Base-by-base conservation (phyloP, 208 protist genomes). In the Leishmania gerbilli region DNA sequence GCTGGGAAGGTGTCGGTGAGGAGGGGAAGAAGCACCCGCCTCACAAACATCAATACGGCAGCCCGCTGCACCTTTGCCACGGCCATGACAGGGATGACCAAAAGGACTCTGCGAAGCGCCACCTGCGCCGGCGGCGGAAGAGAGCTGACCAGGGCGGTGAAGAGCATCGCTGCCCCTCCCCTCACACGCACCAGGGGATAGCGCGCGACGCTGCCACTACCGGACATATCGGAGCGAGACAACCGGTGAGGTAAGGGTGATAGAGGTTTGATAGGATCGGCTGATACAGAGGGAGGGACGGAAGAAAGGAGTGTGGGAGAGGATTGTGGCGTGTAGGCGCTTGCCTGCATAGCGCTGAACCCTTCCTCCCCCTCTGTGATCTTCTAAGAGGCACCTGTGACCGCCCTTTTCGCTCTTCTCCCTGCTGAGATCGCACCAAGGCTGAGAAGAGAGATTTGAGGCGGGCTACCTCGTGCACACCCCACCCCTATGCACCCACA, bases 91-190 rank as follows among this genome's bases (percentile, higher is more conserved):
- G 81, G 42, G 9, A 81, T 51, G 31, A 78, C 21, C 49, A 47
- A 51, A 7, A 85, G 77, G 19, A 79, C 60, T 31, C 31, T 65
- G 21, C 74, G 64, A 13, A 86, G 77, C 15, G 64, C 19, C 3
- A 56, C 13, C 56, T 86, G 82, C 2, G 78, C 82, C 3, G 64
- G 31, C 31, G 51, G 42, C 4, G 82, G 77, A 6, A 86, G 72
- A 45, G 77, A 79, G 72, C 80, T 64, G 51, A 77, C 74, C 42
- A 86, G 82, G n/a, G 78, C 77, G 0, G 82, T 55, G 31, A 82
- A 64, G 31, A 86, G 82, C 78, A 86, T 82, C 53, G 27, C 21
- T 24, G 82, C 42, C 47, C 82, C 82, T 55, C 82, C 82, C 17
- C 78, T 55, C 19, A 82, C 82, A 37, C 74, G 72, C 58, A 82